Base-by-base conservation (phyloP, 2,329 filamentous ascomycete species). In the Exophiala oligosperma region DNA sequence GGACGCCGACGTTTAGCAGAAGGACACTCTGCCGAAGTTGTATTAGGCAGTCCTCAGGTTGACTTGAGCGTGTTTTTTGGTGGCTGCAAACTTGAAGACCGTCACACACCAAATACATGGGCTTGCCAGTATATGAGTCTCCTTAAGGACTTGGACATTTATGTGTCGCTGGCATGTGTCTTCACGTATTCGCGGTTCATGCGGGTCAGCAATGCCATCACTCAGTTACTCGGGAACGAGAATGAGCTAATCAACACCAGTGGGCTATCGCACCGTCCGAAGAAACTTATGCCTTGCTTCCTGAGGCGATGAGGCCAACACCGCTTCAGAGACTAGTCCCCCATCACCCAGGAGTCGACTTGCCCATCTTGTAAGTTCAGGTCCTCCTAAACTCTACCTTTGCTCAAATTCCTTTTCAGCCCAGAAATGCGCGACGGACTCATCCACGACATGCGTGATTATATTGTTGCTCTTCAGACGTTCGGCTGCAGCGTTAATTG, bases 71-170 rank as follows among this genome's bases (percentile, higher is more conserved):
- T 57, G 8, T 54, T 49, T 44, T 57, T 57, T 29, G 49, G 50
- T 21, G 44, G 47, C 4, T 50, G 56, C 38, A 41, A 21, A 38
- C 28, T 37, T 4, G 56, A 38, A 24, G 56, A 57, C 41, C 44
- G 44, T 8, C 56, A 57, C 44, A 57, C 56, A 3, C 56, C 56
- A 24, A 51, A 46, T 14, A 53, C 56, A 17, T 57, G 56, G 56
- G 56, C 56, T 24, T 57, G 56, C 24, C 49, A 57, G 37, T 57
- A 53, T 38, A 57, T 57, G 56, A 44, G 50, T n/a, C 56, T 57
- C 14, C 50, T 57, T 6, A 49, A 32, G 26, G 46, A 44, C 44
- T 50, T 54, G 26, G 56, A 57, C 44, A 54, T 48, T 37, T 57
- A 49, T 24, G 49, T 57, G 5, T 44, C 56, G 6, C 28, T 57